Evolutionary conservation across 148 eudicot species (phyloP).

Genomic region (Pouteria glomerata): DNA sequence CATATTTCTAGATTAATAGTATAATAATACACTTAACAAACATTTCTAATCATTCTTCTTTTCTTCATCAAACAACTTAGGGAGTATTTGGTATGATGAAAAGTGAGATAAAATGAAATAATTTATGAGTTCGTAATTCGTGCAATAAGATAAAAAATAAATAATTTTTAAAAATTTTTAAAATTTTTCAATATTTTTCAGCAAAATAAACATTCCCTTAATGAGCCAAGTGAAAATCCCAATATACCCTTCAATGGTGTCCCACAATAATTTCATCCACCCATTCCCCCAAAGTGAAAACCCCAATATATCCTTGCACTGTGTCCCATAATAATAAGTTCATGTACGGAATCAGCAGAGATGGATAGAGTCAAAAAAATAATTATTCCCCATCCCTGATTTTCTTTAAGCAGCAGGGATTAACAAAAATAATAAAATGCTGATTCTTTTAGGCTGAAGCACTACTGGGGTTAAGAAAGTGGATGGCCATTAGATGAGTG

Average conservation of each 20-base stretch:
- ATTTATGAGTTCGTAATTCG: too few species aligned
- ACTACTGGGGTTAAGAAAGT: neutral
- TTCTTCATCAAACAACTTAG: neutral
- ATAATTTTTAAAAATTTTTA: too few species aligned
- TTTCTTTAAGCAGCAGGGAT: neutral
- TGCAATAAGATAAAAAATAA: too few species aligned
- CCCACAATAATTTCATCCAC: too few species aligned
- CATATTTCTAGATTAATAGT: neutral
- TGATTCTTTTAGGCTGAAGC: neutral
- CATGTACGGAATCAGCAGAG: too few species aligned
- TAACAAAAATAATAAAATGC: neutral
- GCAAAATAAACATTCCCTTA: too few species aligned
- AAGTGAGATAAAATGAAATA: too few species aligned
- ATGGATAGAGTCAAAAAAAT: too few species aligned
- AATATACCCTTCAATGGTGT: too few species aligned
- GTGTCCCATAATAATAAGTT: neutral
- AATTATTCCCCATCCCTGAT: neutral
- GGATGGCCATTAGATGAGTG: neutral
- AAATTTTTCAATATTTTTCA: too few species aligned
- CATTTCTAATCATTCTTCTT: neutral
- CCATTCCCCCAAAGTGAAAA: neutral
- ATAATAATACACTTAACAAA: neutral
- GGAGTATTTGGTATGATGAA: too few species aligned
- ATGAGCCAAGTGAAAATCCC: too few species aligned
- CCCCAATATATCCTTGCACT: neutral